Evolutionary conservation across 1,284 basidiomycete genomes (phyloP).

Genomic region (Trametes polyzona): DNA sequence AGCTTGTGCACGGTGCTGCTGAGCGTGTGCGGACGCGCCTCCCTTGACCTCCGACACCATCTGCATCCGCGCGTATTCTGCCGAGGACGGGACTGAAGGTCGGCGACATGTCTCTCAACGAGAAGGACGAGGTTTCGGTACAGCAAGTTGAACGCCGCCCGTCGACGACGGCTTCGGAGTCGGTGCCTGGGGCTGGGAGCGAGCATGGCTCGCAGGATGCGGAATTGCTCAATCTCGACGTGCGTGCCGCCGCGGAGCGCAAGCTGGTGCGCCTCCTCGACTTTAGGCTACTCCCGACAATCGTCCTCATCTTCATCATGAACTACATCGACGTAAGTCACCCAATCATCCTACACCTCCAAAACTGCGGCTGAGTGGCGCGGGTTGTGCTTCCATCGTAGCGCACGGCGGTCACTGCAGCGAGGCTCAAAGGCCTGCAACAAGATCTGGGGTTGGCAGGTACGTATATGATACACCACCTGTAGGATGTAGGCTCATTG

Average conservation of each 20-base stretch:
- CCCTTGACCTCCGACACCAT: background rate
- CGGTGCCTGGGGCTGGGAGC: background rate
- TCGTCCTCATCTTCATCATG: conserved; percentile 66
- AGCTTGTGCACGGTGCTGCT: background rate
- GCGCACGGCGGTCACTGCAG: conserved; percentile 65
- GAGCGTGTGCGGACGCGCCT: conserved; percentile 5
- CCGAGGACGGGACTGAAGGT: no score
- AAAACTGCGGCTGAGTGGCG: no score
- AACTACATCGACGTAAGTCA: conserved; percentile 69
- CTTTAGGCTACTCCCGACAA: conserved; percentile 58
- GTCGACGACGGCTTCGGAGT: conserved; percentile 4
- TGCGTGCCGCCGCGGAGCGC: conserved; percentile 33
- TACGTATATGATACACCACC: conserved; percentile 32
- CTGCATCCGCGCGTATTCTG: no score
- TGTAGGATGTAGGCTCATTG: no score
- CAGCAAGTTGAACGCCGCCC: conserved; percentile 22
- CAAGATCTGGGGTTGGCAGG: conserved; percentile 57
- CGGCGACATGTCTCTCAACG: conserved; percentile 19
- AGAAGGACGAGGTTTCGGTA: conserved; percentile 19
- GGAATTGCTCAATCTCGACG: conserved; percentile 32
- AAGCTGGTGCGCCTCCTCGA: conserved; percentile 54
- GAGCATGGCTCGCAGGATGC: conserved; percentile 20
- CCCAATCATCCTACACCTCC: conserved; percentile 1
- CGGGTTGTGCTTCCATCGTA: no score
- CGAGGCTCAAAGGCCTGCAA: conserved; percentile 63